Evolutionary conservation across 1,284 basidiomycete species (phyloP), one percentile per base, ranked within the genome.

Genomic region (Thecaphora thlaspeos): DNA sequence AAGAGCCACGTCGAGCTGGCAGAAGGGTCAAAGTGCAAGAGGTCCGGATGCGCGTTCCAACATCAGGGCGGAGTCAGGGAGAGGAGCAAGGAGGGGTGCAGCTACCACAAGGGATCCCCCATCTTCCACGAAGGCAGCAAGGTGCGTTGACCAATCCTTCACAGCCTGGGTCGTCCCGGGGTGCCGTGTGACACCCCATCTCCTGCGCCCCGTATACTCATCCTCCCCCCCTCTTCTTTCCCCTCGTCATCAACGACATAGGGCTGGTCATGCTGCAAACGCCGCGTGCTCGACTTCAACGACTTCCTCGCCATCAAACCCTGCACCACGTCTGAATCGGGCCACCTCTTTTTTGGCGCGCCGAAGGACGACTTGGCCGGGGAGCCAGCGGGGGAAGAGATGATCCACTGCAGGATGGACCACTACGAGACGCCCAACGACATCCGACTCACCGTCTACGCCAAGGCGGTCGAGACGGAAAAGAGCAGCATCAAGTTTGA

Each of bases 61-160:
- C 67, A 49, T 28, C 43, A 52, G 2, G 66, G 61, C n/a, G 55
- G 53, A 7, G 38, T 45, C 10, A 46, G 69, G 12, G 60, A 70
- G 17, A 51, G 59, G 21, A 32, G 44, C 4, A 36, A 23, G 2
- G 75, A 77, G 46, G 24, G 38, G 38, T 77, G 75, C 59, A 57
- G 44, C 11, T 70, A 69, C 46, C 75, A 77, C 61, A 60, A 51
- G 36, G 73, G 74, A 36, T 51, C 55, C 9, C 63, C 75, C 24
- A 73, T 77, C 61, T 77, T 77, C 54, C 75, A 77, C 58, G 75
- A 77, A 44, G 75, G 75, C n/a, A 68, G 63, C 24, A 77, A 76
- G 26, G 26, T 28, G 26, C 5, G 26, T n/a, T 38, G 53, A n/a
- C n/a, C n/a, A n/a, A n/a, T n/a, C n/a, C 26, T 11, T 28, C 7